These are phyloP conservation scores for Meyerozyma carpophila DNA, from an alignment of 1,139 yeast genomes.

Conservation along the genomic window DNA sequence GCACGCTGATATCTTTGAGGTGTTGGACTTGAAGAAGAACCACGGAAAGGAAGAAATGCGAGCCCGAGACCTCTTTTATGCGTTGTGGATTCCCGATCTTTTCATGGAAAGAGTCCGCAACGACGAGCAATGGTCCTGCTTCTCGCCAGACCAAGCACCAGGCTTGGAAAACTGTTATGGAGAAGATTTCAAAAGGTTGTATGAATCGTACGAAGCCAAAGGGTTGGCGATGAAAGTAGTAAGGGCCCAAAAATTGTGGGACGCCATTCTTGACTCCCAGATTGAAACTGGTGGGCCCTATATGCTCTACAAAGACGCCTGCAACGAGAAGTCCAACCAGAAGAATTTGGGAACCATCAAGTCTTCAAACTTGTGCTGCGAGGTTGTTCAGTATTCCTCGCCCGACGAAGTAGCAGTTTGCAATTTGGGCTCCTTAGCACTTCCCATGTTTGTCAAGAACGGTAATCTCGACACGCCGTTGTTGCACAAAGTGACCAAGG, in stretches of 20 bases:
- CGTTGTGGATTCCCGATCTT: slow-evolving; percentile 88
- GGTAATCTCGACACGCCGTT: slow-evolving; percentile 46
- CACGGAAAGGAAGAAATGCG: slow-evolving; percentile 90
- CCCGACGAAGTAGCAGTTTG: slow-evolving; percentile 91
- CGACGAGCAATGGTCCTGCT: slow-evolving; percentile 76
- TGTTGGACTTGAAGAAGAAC: slow-evolving; percentile 78
- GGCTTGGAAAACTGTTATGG: slow-evolving; percentile 79
- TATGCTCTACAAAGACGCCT: slow-evolving; percentile 85
- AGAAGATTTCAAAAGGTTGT: slow-evolving; percentile 68
- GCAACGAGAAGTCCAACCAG: slow-evolving; percentile 79
- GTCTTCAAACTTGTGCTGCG: slow-evolving; percentile 86
- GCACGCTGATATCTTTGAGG: slow-evolving; percentile 84
- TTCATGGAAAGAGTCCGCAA: slow-evolving; percentile 84
- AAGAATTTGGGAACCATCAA: slow-evolving; percentile 83
- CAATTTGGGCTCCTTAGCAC: slow-evolving; percentile 81
- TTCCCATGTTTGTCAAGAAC: slow-evolving; percentile 61
- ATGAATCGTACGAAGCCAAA: slow-evolving; percentile 66
- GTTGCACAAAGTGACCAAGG: slow-evolving; percentile 50
- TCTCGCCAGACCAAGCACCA: slow-evolving; percentile 86
- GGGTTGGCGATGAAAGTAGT: slow-evolving; percentile 67
- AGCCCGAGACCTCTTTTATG: slow-evolving; percentile 85
- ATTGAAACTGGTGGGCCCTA: slow-evolving; percentile 93
- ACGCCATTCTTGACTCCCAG: slow-evolving; percentile 80
- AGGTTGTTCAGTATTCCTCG: slow-evolving; percentile 81
- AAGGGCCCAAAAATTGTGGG: slow-evolving; percentile 87